Evolutionary conservation across 768 basidiomycete species (phyloP).

Genomic region (Kondoa malvinella): DNA sequence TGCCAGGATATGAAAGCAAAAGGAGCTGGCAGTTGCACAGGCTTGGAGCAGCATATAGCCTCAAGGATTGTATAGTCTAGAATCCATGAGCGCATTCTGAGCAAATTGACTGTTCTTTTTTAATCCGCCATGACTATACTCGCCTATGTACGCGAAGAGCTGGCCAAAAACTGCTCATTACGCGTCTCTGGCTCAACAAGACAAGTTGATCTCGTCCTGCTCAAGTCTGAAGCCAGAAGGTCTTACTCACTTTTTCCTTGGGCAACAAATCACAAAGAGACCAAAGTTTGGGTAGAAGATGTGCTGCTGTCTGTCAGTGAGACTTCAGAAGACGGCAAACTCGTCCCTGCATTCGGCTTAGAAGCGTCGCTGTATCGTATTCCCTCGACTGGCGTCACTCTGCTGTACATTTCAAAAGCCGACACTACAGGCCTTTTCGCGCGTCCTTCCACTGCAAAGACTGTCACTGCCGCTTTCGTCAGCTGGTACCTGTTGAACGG

Average conservation of each 20-base stretch:
- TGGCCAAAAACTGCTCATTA: neutral
- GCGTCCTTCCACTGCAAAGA: slow-evolving; percentile 36
- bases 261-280: slow-evolving; percentile 43
- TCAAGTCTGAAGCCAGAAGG: slow-evolving; percentile 37
- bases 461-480: slow-evolving; percentile 52
- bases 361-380: slow-evolving; percentile 61
- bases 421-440: slow-evolving; percentile 69
- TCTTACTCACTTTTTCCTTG: slow-evolving; percentile 53
- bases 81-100: neutral
- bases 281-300: slow-evolving; percentile 52
- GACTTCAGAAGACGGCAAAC: slow-evolving; percentile 16
- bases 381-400: slow-evolving; percentile 48
- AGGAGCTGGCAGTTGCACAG: too few species aligned
- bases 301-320: slow-evolving; percentile 53
- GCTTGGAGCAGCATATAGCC: too few species aligned
- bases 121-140: neutral
- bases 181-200: neutral
- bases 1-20: too few species aligned
- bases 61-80: too few species aligned
- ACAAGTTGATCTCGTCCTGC: slow-evolving; percentile 12
- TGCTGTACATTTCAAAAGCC: slow-evolving; percentile 84
- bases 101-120: neutral
- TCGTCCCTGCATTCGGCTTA: slow-evolving; percentile 57
- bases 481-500: slow-evolving; percentile 22
- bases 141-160: neutral